phyloP scores from a whole-genome alignment of 208 protist genomes.

The Angomonas deanei region DNA sequence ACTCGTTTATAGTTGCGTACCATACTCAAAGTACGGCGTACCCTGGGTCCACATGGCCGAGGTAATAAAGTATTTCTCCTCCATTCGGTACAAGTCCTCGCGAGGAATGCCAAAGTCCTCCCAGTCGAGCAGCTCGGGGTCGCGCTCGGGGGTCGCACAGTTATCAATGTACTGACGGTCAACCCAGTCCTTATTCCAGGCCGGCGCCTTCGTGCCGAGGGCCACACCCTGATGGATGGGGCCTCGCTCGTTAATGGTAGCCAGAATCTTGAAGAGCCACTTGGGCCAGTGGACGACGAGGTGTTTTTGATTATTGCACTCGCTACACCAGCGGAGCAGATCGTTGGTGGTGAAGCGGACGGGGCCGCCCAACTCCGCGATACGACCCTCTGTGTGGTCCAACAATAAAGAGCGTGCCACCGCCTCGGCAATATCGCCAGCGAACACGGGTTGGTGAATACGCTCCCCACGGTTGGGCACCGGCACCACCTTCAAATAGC shows the following conservation, averaged over 20 bases:
- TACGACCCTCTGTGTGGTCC: constrained; percentile 88
- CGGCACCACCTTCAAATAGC: constrained; percentile 77
- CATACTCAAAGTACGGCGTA: constrained; percentile 67
- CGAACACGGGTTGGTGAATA: constrained; percentile 89
- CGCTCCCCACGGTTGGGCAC: constrained; percentile 77
- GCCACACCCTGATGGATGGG: constrained; percentile 65
- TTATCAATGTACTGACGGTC: constrained; percentile 88
- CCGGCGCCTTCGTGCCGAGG: constrained; percentile 63
- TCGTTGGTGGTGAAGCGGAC: constrained; percentile 89
- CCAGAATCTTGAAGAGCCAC: constrained; percentile 61
- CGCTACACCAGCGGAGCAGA: constrained; percentile 78
- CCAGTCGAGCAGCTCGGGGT: constrained; percentile 87
- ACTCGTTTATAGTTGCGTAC: constrained; percentile 41
- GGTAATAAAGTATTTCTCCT: constrained; percentile 90
- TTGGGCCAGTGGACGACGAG: constrained; percentile 63
- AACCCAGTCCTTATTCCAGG: constrained; percentile 88
- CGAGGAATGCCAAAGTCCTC: constrained; percentile 89
- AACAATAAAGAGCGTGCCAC: constrained; percentile 75
- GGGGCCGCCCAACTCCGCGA: constrained; percentile 86
- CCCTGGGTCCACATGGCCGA: constrained; percentile 78
- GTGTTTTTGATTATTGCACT: constrained; percentile 77
- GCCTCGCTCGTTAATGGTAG: constrained; percentile 70
- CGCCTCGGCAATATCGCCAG: constrained; percentile 81
- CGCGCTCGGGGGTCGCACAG: constrained; percentile 82
- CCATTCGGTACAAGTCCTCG: constrained; percentile 87